Evolutionary conservation across 2,329 filamentous ascomycete genomes (phyloP).

Genomic region (Monosporascus ibericus): DNA sequence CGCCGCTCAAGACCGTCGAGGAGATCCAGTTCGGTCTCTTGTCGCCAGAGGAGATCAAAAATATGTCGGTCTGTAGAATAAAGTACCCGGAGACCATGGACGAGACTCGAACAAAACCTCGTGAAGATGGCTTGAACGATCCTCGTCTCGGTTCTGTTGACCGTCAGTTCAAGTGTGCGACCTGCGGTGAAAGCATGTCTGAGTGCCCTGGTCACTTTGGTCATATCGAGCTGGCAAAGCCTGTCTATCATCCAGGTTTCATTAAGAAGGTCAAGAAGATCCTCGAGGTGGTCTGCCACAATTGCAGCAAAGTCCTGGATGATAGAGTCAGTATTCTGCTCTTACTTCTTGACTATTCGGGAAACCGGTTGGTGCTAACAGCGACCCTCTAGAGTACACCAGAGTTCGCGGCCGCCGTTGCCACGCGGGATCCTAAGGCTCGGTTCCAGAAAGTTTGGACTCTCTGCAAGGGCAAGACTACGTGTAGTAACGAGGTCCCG

Average conservation of each 20-base stretch:
- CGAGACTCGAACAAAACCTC: conserved; percentile 83
- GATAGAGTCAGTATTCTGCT: conserved; percentile 88
- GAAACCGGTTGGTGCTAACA: conserved; percentile 55
- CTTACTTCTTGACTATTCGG: conserved; percentile 45
- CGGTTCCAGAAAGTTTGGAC: conserved; percentile 92
- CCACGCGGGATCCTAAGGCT: conserved; percentile 83
- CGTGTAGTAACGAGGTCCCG: conserved; percentile 74
- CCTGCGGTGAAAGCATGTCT: conserved; percentile 90
- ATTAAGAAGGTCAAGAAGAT: conserved; percentile 99
- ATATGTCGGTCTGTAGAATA: conserved; percentile 94
- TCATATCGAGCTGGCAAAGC: conserved; percentile 94
- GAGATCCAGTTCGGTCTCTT: conserved; percentile 99
- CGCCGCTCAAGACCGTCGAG: conserved; percentile 93
- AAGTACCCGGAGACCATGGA: conserved; percentile 99
- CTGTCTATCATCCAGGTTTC: conserved; percentile 92
- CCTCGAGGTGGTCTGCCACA: conserved; percentile 97
- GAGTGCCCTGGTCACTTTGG: conserved; percentile 98
- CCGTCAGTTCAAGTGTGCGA: conserved; percentile 89
- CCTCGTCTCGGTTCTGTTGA: conserved; percentile 95
- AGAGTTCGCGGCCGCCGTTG: conserved; percentile 75
- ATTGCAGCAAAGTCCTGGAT: conserved; percentile 94
- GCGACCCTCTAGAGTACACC: conserved; percentile 65
- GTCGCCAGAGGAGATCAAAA: conserved; percentile 98
- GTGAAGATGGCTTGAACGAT: conserved; percentile 89
- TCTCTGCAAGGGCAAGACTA: conserved; percentile 80